Evolutionary conservation across 306 rosid species (phyloP), one percentile per base, ranked within the genome.

Genomic region (Morella rubra): DNA sequence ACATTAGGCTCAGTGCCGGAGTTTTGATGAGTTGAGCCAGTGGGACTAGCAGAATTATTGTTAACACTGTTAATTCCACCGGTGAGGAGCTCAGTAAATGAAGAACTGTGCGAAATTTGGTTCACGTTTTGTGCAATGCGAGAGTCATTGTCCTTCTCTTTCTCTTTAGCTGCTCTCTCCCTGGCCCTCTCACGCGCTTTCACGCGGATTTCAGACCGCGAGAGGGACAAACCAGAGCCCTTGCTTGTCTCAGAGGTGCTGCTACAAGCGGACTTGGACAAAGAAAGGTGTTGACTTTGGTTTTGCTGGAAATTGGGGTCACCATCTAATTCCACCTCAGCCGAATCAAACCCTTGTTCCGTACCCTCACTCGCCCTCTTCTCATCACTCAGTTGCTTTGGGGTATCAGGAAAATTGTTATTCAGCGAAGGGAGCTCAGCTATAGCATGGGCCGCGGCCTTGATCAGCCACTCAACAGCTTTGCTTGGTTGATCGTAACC

Each of bases 401-500:
- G 92, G 8, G 98, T 91, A 6, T 88, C 96, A 0, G 92, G 87
- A 40, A 94, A 91, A 2, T 89, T 50, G 9, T 32, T 64, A 73
- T 82, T 86, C 65, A 95, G 76, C 1, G 97, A 92, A 58, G 97
- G 97, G 0, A 95, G 86, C 84, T 95, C 98, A 0, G 90, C 12
- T 37, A 95, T 95, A 9, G 97, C 79, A 42, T 89, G 97, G 0
- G 93, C 27, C 8, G 98, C 98, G 0, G 93, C 85, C 70, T 88
- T 92, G 66, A 95, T 95, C 14, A 95, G 73, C 98, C 98, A 95
- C 77, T 95, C 98, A 46, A 95, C 93, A 0, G 97, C 98, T 65
- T 95, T 95, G 56, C 98, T 95, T 0, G 98, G 98, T 50, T 95
- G 98, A 83, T 95, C 98, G 67, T 79, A 86, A 44, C 97, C 97